Evolutionary conservation across 1,284 basidiomycete genomes (phyloP).

Genomic region (Omphalotus olearius): DNA sequence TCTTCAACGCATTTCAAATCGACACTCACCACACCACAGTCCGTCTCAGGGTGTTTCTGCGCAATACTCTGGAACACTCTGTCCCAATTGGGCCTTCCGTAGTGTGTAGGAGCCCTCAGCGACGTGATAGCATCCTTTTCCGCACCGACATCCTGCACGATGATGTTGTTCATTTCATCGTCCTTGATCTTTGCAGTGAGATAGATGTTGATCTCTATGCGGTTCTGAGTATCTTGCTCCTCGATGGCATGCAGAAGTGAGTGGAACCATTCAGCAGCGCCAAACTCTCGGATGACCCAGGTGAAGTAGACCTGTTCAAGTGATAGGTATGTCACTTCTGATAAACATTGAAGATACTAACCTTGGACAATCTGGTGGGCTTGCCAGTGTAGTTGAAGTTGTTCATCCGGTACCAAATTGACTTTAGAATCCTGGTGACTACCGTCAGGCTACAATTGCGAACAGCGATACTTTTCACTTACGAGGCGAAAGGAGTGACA

Average conservation of each 20-base stretch:
- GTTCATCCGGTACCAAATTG: conserved; percentile 93
- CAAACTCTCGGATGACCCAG: conserved; percentile 89
- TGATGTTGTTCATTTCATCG: conserved; percentile 87
- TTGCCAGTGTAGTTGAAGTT: conserved; percentile 62
- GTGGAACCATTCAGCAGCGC: conserved; percentile 89
- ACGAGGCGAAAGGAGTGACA: conserved; percentile 90
- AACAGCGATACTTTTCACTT: conserved; percentile 27
- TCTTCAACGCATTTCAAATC: conserved; percentile 1
- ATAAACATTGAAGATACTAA: conserved; percentile 2
- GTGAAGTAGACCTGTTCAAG: conserved; percentile 70
- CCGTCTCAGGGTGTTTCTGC: conserved; percentile 80
- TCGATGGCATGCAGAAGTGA: conserved; percentile 87
- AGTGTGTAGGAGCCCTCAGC: conserved; percentile 85
- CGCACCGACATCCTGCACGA: conserved; percentile 71
- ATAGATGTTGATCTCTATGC: conserved; percentile 90
- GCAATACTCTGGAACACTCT: conserved; percentile 72
- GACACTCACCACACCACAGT: conserved; percentile 74
- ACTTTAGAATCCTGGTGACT: conserved; percentile 68
- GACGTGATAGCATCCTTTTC: conserved; percentile 86
- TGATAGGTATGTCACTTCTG: background rate
- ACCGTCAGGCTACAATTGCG: conserved; percentile 7
- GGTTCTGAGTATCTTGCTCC: conserved; percentile 78
- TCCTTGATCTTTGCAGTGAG: conserved; percentile 86
- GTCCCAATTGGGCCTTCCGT: conserved; percentile 90
- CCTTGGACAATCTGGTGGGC: conserved; percentile 73